Base-by-base conservation (phyloP, 2,329 filamentous ascomycete species). In the Aspergillus fructus region DNA sequence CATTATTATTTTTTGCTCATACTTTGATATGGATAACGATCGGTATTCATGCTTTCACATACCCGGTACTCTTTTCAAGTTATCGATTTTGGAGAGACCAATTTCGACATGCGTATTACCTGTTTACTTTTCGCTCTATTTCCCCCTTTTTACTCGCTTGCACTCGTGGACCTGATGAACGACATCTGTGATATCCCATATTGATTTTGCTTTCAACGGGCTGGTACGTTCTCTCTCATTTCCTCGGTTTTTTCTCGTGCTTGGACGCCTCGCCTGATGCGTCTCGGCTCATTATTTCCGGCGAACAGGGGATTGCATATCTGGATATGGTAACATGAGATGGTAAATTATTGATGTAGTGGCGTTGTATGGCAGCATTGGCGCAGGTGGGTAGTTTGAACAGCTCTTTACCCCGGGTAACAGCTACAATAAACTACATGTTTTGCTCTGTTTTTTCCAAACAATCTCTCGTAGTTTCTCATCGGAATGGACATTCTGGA, bases 111-210 rank as follows among this genome's bases (percentile, higher is more conserved):
- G 39, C 52, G 42, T 40, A 50, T 55, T 50, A 27, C 21, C 19
- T 13, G 24, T 41, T 55, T 49, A 19, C 49, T 24, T n/a, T 40
- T 50, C 9, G 27, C 27, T 51, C 19, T 49, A 4, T 21, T 40
- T 37, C 6, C 34, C 34, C 37, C 12, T 41, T 12, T 7, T 34
- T 15, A 19, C 24, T 49, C 49, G 43, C 33, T 34, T 53, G 24
- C 34, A 37, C 27, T 11, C 27, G 27, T 30, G 27, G 27, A 11
- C 27, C 9, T 30, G 27, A 30, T 30, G 27, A 11, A 30, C 27
- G 9, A 30, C 9, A 11, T 49, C 43, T 56, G 50, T 57, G 59
- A 59, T 62, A 59, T 57, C 59, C 58, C 43, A 33, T 46, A 27
- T 49, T 43, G 24, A 54, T 46, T 49, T 53, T 33, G 42, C 45